Base-by-base conservation (phyloP, 441 rosid genomes). In the Pelargonium cotyledonis region DNA sequence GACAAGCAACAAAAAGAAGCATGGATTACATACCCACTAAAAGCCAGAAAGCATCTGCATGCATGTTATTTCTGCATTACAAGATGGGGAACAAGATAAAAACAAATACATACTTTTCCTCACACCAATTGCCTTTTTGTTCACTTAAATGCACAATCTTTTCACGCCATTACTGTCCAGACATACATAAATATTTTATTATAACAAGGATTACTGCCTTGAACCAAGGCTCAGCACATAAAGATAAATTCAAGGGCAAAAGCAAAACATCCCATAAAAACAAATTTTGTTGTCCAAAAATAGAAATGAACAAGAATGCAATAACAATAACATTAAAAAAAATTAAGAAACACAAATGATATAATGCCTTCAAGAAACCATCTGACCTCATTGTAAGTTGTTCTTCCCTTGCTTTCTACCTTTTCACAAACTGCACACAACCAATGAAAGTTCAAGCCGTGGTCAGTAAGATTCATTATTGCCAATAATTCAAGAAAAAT, bases 401-500 rank as follows among this genome's bases (percentile, higher is more conserved):
- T 95, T 75, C 96, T 88, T 73, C 98, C 99, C 79, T 90, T 95
- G 88, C 95, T 90, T 82, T 95, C 97, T 73, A 95, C 99, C 76
- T 95, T 92, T 72, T 95, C 98, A 19, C 99, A 95, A 77, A 95
- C 99, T 95, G 83, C 23, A 75, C 66, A 62, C 55, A 76, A 75
- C 68, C 68, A 67, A 40, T 44, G 65, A 47, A 15, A 74, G 68
- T 63, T 70, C 63, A 71, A 72, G 44, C 71, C 29, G 5, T 66
- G 31, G 63, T 66, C 18, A 82, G 62, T 15, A 53, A 68, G 44
- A 41, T 49, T 6, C 47, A 29, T 21, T 53, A 67, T 61, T n/a
- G 61, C 41, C 10, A 38, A 1, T 16, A 55, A 5, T 16, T 55
- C 61, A 12, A 55, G 4, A 15, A 55, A 6, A 15, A 16, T 4